Evolutionary conservation across 176 grass and related monocot species (phyloP).

Genomic region (Saccharum spontaneum): DNA sequence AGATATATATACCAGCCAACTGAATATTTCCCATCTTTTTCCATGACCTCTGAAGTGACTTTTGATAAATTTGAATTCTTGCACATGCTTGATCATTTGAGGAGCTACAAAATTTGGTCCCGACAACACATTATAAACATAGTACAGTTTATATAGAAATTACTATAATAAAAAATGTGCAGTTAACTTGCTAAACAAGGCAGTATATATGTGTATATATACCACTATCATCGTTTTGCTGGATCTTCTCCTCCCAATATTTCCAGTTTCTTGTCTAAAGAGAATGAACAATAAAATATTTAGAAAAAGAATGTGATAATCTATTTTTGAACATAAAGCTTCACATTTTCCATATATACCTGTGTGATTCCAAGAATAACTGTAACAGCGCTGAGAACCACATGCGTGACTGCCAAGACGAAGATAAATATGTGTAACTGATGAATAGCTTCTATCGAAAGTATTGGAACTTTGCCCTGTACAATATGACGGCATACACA

Average conservation of each 20-base stretch:
- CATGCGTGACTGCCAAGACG: conserved; percentile 69
- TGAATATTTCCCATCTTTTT: conserved; percentile 44
- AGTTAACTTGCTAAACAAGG: neutral
- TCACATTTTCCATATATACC: conserved; percentile 20
- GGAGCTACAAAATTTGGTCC: conserved; percentile 30
- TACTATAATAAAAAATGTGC: neutral
- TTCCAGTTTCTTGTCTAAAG: conserved; percentile 63
- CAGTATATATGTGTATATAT: neutral
- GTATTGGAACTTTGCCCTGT: conserved; percentile 71
- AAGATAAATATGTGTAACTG: conserved; percentile 96
- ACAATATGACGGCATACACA: neutral
- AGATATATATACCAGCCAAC: conserved; percentile 53
- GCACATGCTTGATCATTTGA: conserved; percentile 49
- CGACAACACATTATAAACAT: neutral
- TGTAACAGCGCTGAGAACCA: conserved; percentile 68
- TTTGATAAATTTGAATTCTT: conserved; percentile 50
- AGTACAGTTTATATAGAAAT: neutral
- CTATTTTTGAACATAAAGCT: neutral
- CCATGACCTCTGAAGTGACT: conserved; percentile 43
- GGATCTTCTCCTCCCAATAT: conserved; percentile 61
- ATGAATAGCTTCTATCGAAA: conserved; percentile 68
- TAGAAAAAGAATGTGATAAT: neutral
- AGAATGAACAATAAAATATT: neutral
- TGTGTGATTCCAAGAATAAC: conserved; percentile 66
- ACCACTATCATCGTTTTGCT: conserved; percentile 39